Conservation (phyloP, 495 filamentous ascomycete genomes). For the Talaromyces ruber region DNA sequence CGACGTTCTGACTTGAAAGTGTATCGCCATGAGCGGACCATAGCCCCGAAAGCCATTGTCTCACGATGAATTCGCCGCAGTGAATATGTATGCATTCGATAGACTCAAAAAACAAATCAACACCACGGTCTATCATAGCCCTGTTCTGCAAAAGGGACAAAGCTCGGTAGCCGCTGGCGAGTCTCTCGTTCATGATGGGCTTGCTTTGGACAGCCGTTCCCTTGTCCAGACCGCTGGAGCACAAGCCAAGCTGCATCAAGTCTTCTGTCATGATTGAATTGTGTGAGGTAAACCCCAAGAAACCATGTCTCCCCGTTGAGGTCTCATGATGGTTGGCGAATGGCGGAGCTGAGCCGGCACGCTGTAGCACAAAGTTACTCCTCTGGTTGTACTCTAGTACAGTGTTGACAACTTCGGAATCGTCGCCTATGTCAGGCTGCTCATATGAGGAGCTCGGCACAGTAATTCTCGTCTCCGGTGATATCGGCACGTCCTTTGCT, state of each 20-base stretch:
- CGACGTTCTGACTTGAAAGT: not conserved
- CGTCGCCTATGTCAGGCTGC: not conserved
- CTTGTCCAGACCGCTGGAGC: not conserved
- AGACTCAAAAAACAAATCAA: not conserved
- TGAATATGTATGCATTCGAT: not conserved
- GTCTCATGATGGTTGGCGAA: not conserved
- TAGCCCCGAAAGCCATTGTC: not conserved
- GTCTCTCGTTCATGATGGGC: not conserved
- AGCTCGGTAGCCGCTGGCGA: not conserved
- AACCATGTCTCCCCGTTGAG: not conserved
- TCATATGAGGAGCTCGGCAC: not conserved
- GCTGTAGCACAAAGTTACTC: not conserved
- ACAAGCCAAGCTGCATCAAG: not conserved
- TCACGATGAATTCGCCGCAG: not conserved
- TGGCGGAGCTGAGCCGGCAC: not conserved
- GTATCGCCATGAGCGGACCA: not conserved
- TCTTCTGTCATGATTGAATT: not conserved
- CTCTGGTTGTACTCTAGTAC: not conserved
- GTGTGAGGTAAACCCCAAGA: not conserved
- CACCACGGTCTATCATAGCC: not conserved
- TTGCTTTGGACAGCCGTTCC: not conserved
- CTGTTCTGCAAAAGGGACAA: not conserved
- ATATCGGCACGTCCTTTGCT: not conserved
- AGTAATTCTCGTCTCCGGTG: not conserved
- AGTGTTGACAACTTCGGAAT: not conserved